Evolutionary conservation across 2,329 filamentous ascomycete genomes (phyloP).

Genomic region (Fusarium praegraminearum): DNA sequence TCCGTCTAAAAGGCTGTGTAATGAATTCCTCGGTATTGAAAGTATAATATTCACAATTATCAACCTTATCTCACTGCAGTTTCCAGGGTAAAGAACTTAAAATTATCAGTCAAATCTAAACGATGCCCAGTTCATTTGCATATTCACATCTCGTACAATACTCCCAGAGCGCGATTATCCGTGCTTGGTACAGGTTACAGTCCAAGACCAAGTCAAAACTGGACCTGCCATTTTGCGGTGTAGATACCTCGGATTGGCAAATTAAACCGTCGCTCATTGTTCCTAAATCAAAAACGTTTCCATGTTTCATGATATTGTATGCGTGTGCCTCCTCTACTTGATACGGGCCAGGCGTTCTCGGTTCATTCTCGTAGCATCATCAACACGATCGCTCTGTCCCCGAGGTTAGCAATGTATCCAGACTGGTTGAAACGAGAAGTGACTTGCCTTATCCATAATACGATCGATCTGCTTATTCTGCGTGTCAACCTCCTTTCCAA

Average conservation of each 20-base stretch:
- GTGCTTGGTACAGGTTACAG: conserved; percentile 3
- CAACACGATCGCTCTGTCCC: conserved; percentile 80
- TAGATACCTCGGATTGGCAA: conserved; percentile 4
- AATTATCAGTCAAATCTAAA: background rate
- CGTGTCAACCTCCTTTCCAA: conserved; percentile 78
- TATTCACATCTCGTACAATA: background rate
- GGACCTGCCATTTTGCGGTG: background rate
- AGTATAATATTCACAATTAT: background rate
- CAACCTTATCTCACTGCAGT: too few relatives aligned
- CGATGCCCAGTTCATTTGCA: conserved; percentile 9
- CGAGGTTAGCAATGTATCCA: conserved; percentile 46
- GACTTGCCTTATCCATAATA: conserved; percentile 79
- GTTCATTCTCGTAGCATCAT: conserved; percentile 85
- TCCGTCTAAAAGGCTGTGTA: background rate
- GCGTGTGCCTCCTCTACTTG: conserved; percentile 46
- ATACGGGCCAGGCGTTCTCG: conserved; percentile 76
- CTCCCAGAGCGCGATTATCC: background rate
- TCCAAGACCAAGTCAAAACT: conserved; percentile 8
- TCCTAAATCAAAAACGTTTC: conserved; percentile 8
- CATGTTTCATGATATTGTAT: conserved; percentile 11
- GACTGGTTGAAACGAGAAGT: background rate
- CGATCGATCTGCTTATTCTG: conserved; percentile 82
- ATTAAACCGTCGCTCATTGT: conserved; percentile 20
- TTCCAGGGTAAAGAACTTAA: background rate
- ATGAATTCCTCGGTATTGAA: background rate